Conservation (phyloP, 2,329 filamentous ascomycete species). For the Pyricularia sp. region DNA sequence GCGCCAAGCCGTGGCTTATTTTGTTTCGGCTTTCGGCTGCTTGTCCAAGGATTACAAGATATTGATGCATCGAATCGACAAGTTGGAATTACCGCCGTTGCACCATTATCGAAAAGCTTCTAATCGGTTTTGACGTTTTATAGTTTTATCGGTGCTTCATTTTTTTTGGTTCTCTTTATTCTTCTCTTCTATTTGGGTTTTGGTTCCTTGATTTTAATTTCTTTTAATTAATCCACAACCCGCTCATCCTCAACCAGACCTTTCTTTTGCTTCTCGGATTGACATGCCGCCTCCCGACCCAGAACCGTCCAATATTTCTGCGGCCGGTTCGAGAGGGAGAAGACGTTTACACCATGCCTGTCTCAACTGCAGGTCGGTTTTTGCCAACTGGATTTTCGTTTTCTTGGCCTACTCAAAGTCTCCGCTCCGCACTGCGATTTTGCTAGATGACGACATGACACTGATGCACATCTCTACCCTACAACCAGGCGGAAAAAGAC, state of each 20-base stretch:
- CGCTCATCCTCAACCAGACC: neutral
- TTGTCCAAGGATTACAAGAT: neutral
- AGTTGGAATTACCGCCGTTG: neutral
- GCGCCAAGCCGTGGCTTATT: neutral
- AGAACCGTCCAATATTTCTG: neutral
- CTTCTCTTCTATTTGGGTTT: neutral
- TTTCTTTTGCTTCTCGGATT: neutral
- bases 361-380: slow-evolving; percentile 4
- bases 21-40: neutral
- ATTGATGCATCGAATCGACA: neutral
- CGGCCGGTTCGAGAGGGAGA: slow-evolving; percentile 1
- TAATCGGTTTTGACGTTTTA: neutral
- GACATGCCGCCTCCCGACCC: slow-evolving; percentile 1
- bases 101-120: neutral
- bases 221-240: neutral
- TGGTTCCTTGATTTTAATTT: neutral
- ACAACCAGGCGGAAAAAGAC: slow-evolving; percentile 35
- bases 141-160: neutral
- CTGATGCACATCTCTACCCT: neutral
- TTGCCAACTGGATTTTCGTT: neutral
- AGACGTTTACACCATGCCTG: slow-evolving; percentile 3
- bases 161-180: neutral
- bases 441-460: neutral
- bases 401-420: neutral
- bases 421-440: neutral